Base-by-base conservation (phyloP, 176 grass and related monocot genomes). In the barley (Hordeum vulgare) region DNA sequence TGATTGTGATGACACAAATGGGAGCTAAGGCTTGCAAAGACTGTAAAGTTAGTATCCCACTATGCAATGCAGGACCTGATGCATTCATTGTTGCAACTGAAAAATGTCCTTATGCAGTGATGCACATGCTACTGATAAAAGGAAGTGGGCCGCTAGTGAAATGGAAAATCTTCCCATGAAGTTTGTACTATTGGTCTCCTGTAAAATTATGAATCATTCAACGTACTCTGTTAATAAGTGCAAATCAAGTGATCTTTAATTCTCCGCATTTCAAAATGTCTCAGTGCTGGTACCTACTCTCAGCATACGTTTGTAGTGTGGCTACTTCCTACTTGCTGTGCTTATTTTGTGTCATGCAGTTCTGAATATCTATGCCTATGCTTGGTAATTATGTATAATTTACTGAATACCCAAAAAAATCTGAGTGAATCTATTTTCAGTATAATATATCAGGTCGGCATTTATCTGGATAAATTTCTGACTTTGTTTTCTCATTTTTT, bases 391-490 rank as follows among this genome's bases (percentile, higher is more conserved):
- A 9, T 85, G 17, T 62, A 27, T 25, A 24, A 40, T 41, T 85
- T 17, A 4, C 26, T 24, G 33, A 49, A n/a, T 80, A 20, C 20
- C 20, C 4, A 0, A 47, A 42, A 23, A 13, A 9, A 67, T 49
- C 7, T n/a, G 18, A 20, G 29, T 12, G 49, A 47, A 68, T 69
- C 33, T 24, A 56, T 77, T 70, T 71, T 37, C 65, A 60, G 7
- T 36, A 15, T 78, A 78, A 4, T 57, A 28, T 25, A 53, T 18
- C 44, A 27, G 57, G 25, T 29, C 9, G 51, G 54, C 18, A 42
- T 84, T 68, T 36, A 26, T 73, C 56, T 20, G 61, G 72, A 51
- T 51, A 41, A 57, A 66, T 65, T 75, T 31, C 33, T 85, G 66
- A 89, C 44, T 74, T 45, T 3, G 1, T 13, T 61, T 65, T 45